phyloP scores from a whole-genome alignment of 306 rosid genomes.

The Vigna hirtella region DNA sequence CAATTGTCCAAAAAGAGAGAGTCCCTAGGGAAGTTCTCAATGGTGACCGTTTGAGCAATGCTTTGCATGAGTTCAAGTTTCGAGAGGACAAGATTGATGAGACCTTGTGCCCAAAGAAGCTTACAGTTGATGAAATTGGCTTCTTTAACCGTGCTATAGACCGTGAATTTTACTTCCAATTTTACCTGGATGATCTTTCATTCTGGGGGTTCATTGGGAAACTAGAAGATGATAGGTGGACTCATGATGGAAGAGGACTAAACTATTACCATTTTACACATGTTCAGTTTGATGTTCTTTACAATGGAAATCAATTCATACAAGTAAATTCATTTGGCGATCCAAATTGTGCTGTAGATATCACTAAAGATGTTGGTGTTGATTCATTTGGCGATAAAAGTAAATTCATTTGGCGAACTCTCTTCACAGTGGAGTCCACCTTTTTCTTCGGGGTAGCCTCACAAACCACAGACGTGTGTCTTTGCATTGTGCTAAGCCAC shows the following conservation, averaged over 20 bases:
- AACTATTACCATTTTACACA: conserved; percentile 72
- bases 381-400: background rate
- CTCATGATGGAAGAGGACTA: conserved; percentile 50
- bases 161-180: conserved; percentile 83
- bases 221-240: conserved; percentile 66
- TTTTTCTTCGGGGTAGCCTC: conserved; percentile 71
- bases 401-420: conserved; percentile 63
- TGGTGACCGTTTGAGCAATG: conserved; percentile 78
- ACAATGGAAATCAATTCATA: conserved; percentile 63
- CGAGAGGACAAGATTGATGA: conserved; percentile 53
- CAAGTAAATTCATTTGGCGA: conserved; percentile 75
- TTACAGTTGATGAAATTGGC: conserved; percentile 66
- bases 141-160: conserved; percentile 67
- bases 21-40: conserved; percentile 82
- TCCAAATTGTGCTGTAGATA: conserved; percentile 68
- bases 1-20: conserved; percentile 70
- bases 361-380: conserved; percentile 64
- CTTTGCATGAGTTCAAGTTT: conserved; percentile 69
- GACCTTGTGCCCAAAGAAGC: conserved; percentile 63
- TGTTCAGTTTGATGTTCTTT: conserved; percentile 71
- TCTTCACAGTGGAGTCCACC: conserved; percentile 87
- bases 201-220: conserved; percentile 84
- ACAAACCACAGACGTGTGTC: conserved; percentile 65
- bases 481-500: conserved; percentile 51
- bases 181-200: conserved; percentile 90